Base-by-base conservation (phyloP, 257 asterid genomes). In the Petunia axillaris region DNA sequence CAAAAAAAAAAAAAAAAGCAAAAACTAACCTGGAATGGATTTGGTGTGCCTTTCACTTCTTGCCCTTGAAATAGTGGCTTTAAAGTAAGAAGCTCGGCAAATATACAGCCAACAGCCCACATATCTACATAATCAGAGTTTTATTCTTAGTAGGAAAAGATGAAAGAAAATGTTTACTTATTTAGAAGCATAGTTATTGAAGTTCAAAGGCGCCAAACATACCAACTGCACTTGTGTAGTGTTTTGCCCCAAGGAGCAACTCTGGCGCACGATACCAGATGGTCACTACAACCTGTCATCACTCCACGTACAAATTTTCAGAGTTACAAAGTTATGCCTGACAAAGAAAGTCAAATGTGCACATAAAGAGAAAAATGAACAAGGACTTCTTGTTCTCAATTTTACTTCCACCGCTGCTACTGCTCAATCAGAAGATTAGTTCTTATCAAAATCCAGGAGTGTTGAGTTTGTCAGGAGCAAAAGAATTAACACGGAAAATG, bases 81-180 rank as follows among this genome's bases (percentile, higher is more conserved):
- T 82, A 93, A 89, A 80, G 98, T 92, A 86, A 95, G 89, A 83
- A 95, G 99, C 92, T 95, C 99, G 7, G 99, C 99, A 87, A 95
- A 95, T 76, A 95, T 95, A 92, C 99, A 95, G 85, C 99, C 99
- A 85, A 95, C 97, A 73, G 99, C 99, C 99, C 99, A 95, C 99
- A 93, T 95, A 85, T 95, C 99, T 95, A 85, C 54, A 82, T 80
- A 80, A 35, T 81, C 75, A 79, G 59, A 46, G 10, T 46, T 35
- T 63, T 36, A 65, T 50, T 38, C 81, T 46, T 50, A 8, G 38
- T 63, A 39, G 40, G 48, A 57, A 78, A 78, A 64, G 48, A 64
- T 36, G 64, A 64, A 5, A 60, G 40, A 11, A 43, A 2, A 16
- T 50, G 6, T 43, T 48, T 71, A 39, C 60, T 71, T 71, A 71